Conservation (phyloP, 2,329 filamentous ascomycete species). For the Colletotrichum scovillei region DNA sequence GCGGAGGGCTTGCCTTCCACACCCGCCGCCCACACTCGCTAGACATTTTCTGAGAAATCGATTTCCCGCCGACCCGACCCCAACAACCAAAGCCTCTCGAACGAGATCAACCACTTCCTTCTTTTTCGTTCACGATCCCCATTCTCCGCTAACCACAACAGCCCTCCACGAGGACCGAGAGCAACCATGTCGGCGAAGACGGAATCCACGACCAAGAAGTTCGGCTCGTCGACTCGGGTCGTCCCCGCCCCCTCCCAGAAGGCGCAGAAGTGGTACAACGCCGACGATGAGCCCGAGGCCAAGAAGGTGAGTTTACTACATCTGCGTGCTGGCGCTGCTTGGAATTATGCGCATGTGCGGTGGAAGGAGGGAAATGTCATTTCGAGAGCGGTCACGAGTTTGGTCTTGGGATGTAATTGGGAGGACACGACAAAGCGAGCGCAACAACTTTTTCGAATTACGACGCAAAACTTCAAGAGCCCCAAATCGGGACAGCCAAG, state of each 20-base stretch:
- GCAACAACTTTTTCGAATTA: slow-evolving; percentile 1
- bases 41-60: neutral
- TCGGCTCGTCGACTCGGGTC: slow-evolving; percentile 95
- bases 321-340: slow-evolving; percentile 35
- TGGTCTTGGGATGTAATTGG: slow-evolving; percentile 1
- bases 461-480: neutral
- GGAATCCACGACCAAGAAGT: slow-evolving; percentile 86
- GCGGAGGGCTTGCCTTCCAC: slow-evolving; percentile 50
- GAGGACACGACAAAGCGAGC: slow-evolving; percentile 7
- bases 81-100: slow-evolving; percentile 22
- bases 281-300: slow-evolving; percentile 86
- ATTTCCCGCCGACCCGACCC: slow-evolving; percentile 1
- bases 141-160: slow-evolving; percentile 35
- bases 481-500: neutral
- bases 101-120: slow-evolving; percentile 30
- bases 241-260: slow-evolving; percentile 89
- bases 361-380: slow-evolving; percentile 1
- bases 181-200: slow-evolving; percentile 78
- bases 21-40: slow-evolving; percentile 2
- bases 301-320: slow-evolving; percentile 86
- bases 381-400: slow-evolving; percentile 22
- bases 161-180: slow-evolving; percentile 37
- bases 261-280: slow-evolving; percentile 99
- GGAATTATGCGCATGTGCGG: slow-evolving; percentile 3
- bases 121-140: slow-evolving; percentile 42